Evolutionary conservation across 1,284 basidiomycete species (phyloP), one percentile per base, ranked within the genome.

Genomic region (Ganoderma sinense): DNA sequence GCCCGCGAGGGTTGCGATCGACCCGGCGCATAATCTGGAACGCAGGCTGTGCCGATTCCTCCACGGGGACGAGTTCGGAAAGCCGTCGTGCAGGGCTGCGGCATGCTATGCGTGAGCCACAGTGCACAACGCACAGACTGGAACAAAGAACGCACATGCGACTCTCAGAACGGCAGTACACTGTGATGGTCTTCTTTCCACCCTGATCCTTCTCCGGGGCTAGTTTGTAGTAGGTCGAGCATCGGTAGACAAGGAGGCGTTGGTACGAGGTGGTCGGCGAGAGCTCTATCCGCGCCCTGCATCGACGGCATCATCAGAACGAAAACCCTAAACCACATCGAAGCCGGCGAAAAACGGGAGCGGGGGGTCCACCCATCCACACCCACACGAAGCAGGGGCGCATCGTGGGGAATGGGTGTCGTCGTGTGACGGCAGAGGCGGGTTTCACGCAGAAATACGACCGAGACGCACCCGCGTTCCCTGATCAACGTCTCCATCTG

Each of bases 21-120:
- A 84, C 82, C 75, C 94, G 87, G 48, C 89, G 88, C 93, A 95
- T 95, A 75, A 95, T 95, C 85, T 94, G 92, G 78, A 95, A 92
- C 13, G 93, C 86, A 26, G 91, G 93, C 55, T 90, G 90, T 0
- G 88, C 78, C 6, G 88, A 82, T 31, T 87, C 84, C 77, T 94
- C 93, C 11, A 87, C 83, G n/a, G 94, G 93, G 20, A 94, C 91
- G n/a, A 95, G 86, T 66, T 94, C 93, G 70, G 86, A 86, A 62
- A 95, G 85, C 69, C 91, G 85, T 45, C 90, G 87, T 40, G 81
- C 66, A 73, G 93, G 93, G 74, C 93, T 94, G 75, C n/a, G 73
- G 62, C 23, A 41, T 39, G 39, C 66, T 53, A 60, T 65, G 48
- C 56, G 60, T 67, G 23, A 69, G 62, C 45, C 56, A 65, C 60